phyloP scores from a whole-genome alignment of 371 early-diverging fungal genomes.

The Sporodiniella umbellata region DNA sequence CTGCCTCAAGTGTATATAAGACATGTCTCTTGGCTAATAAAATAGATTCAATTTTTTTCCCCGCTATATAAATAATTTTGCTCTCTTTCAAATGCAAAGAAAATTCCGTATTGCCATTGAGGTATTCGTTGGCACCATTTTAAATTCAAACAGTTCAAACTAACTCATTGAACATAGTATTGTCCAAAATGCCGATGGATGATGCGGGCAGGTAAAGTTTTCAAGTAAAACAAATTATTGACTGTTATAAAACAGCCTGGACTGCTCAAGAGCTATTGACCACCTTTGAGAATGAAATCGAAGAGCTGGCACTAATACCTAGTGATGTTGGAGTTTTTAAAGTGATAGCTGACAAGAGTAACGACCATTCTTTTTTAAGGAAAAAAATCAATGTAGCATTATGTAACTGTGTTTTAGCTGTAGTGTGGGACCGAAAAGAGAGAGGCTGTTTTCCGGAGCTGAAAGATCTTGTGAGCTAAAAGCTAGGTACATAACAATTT shows the following conservation, averaged over 20 bases:
- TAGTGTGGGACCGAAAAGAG: constrained; percentile 67
- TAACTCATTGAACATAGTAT: constrained; percentile 23
- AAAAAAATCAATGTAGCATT: too few species aligned
- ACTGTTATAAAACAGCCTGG: constrained; percentile 66
- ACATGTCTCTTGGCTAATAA: too few species aligned
- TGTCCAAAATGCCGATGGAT: constrained; percentile 48
- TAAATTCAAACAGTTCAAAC: too few species aligned
- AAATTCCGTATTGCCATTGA: background rate
- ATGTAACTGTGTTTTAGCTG: constrained; percentile 17
- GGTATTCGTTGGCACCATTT: too few species aligned
- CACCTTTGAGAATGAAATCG: constrained; percentile 61
- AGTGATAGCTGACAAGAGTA: constrained; percentile 59
- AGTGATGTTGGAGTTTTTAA: constrained; percentile 59
- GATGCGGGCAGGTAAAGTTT: constrained; percentile 35
- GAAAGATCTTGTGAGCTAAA: constrained; percentile 57
- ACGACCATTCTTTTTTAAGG: too few species aligned
- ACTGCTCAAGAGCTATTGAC: constrained; percentile 68
- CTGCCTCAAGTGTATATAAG: too few species aligned
- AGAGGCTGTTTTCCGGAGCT: constrained; percentile 69
- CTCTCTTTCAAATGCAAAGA: background rate
- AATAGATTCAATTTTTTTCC: too few species aligned
- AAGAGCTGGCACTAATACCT: constrained; percentile 67
- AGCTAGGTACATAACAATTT: background rate
- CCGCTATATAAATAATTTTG: too few species aligned
- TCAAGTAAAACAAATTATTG: background rate